Conservation (phyloP, 202 grass and related monocot genomes). For the Zoysia matrella region DNA sequence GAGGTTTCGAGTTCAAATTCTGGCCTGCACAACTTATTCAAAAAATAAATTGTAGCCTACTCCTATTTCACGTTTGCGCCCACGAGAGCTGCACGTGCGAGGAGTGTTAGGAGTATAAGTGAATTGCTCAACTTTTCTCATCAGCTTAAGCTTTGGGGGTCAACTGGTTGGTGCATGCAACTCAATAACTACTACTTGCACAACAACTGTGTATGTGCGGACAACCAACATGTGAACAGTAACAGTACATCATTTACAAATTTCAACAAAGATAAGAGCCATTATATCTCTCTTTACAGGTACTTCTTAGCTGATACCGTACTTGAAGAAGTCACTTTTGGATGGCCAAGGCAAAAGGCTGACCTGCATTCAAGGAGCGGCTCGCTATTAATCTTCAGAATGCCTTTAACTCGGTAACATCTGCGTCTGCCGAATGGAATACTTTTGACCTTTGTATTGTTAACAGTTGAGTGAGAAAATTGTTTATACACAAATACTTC, state of each 20-base stretch:
- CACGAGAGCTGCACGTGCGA: too few relatives aligned
- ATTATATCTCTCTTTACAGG: constrained; percentile 39
- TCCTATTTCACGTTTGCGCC: too few relatives aligned
- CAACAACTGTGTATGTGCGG: not conserved
- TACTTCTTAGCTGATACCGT: constrained; percentile 92
- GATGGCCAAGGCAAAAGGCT: constrained; percentile 86
- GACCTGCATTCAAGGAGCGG: constrained; percentile 56
- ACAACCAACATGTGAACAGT: not conserved
- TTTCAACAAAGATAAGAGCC: not conserved
- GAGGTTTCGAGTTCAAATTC: too few relatives aligned
- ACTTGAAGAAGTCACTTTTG: constrained; percentile 92
- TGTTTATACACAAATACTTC: constrained; percentile 23
- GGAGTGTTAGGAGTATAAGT: too few relatives aligned
- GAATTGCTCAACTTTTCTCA: too few relatives aligned
- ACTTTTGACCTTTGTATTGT: not conserved
- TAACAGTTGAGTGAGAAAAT: not conserved
- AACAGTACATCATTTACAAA: not conserved
- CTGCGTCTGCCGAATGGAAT: not conserved
- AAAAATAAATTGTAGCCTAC: too few relatives aligned
- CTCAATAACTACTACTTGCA: not conserved
- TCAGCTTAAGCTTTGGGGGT: too few relatives aligned
- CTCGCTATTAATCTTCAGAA: constrained; percentile 74
- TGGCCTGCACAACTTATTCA: too few relatives aligned
- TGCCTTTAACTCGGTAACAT: constrained; percentile 69
- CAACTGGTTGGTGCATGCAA: too few relatives aligned